Evolutionary conservation across 2,329 filamentous ascomycete species (phyloP), one percentile per base, ranked within the genome.

Genomic region (Fusarium avenaceum): DNA sequence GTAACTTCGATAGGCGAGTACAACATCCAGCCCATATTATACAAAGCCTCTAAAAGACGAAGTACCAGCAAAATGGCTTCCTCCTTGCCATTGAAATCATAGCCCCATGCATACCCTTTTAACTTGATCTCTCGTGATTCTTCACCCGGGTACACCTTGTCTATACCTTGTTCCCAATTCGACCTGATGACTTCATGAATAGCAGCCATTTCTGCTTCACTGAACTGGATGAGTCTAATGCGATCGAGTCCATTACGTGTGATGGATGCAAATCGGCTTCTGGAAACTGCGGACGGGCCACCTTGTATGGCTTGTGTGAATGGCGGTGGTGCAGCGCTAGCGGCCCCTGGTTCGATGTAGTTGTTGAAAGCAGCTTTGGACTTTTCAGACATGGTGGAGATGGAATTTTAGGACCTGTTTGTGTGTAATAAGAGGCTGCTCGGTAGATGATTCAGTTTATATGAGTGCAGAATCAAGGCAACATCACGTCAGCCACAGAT

Each of bases 91-190:
- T 64, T 55, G 0, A 15, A 28, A 4, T 46, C 47, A 3, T 59
- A 52, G 1, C n/a, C 26, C 67, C 67, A 70, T 2, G 66, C 38
- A 3, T 19, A 33, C 0, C 66, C 67, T 10, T 32, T 17, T 4
- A 69, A 3, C n/a, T 70, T 70, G 13, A 70, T 53, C 20, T 69
- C 67, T 5, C 44, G 32, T 0, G 67, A 67, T 7, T 43, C 11
- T 3, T 50, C 39, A 6, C 39, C 50, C 1, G 42, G 45, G 2
- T 51, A 50, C 6, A 67, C 52, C 8, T 54, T 58, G 6, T 32
- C 43, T 9, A 69, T 64, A 1, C 67, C 63, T 1, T 30, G 39
- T 1, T 30, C 11, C 66, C 66, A 69, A 7, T 38, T 42, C 2
- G 26, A n/a, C 4, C 48, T 59, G 1, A 70, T 26, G 1, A 35